Base-by-base conservation (phyloP, 148 eudicot genomes). In the Vaccinium myrtillus region DNA sequence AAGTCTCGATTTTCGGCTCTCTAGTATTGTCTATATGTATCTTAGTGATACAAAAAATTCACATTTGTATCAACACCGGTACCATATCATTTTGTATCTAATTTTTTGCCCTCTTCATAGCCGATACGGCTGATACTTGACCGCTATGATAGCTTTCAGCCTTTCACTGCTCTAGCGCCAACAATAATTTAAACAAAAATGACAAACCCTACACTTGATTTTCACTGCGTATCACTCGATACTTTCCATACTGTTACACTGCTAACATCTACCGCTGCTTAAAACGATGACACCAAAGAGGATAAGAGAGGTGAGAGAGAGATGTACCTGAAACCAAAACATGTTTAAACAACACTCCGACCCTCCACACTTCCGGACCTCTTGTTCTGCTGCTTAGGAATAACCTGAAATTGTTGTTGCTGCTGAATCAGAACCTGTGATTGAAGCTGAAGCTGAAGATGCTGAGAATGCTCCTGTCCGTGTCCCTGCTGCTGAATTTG, bases 281-380 rank as follows among this genome's bases (percentile, higher is more conserved):
- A 7, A 61, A 61, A 61, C 11, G 27, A 21, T 21, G 25, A 21
- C 2, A 8, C n/a, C 67, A 61, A 58, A 58, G 63, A 58, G 63
- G n/a, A 18, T 58, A 58, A 58, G 19, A 18, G 8, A 18, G 25
- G 65, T 13, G 23, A 59, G 71, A 23, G 30, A 63, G 30, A 63
- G 70, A 43, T 5, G 25, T 9, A 88, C 92, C 90, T 79, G 78
- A 36, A 73, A 30, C 5, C 32, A 70, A 76, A 84, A 65, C 81
- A 85, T 75, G 51, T 83, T 81, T 46, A 84, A 78, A 65, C 89
- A 79, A 84, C 76, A 80, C 85, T 70, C 74, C 86, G 85, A n/a
- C 80, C 90, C 55, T 88, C 92, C 56, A 88, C 91, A 14, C 89
- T 89, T 53, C 71, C 90, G 1, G 85, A 79, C 77, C 84, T 83